Conservation (phyloP, 805 yeast species). For the Kodamaea fukazawae region DNA sequence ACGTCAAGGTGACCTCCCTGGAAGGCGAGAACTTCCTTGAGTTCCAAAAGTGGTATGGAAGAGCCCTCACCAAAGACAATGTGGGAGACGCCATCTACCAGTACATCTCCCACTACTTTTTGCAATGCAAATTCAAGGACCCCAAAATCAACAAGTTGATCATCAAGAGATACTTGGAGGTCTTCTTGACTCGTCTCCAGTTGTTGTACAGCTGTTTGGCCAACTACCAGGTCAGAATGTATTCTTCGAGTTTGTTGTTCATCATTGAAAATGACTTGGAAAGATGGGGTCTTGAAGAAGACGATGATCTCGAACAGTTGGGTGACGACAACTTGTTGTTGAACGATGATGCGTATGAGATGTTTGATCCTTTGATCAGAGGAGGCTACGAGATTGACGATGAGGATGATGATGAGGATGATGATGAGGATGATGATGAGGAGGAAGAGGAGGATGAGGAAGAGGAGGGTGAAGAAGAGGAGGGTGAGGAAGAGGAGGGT, state of each 20-base stretch:
- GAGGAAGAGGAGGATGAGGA: constrained; percentile 2
- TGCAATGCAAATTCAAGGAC: constrained; percentile 1
- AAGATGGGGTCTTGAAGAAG: constrained; percentile 44
- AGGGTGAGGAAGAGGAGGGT: constrained; percentile 19
- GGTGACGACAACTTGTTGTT: constrained; percentile 12
- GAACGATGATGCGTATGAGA: constrained; percentile 13
- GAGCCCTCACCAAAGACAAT: constrained; percentile 46
- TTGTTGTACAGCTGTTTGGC: constrained; percentile 63
- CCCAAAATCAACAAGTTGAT: constrained; percentile 26
- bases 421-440: constrained; percentile 22
- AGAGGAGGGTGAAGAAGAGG: constrained; percentile 9
- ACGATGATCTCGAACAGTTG: constrained; percentile 3
- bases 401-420: constrained; percentile 18
- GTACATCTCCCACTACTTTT: constrained; percentile 36
- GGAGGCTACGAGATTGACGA: constrained; percentile 18
- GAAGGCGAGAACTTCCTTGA: constrained; percentile 36
- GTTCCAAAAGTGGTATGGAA: constrained; percentile 71
- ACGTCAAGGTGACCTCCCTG: constrained; percentile 2
- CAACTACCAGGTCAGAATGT: constrained; percentile 59
- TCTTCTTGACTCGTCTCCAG: constrained; percentile 59
- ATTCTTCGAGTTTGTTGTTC: constrained; percentile 71
- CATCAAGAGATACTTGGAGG: constrained; percentile 32
- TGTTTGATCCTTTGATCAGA: constrained; percentile 27
- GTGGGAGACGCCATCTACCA: constrained; percentile 44
- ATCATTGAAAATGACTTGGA: constrained; percentile 65